Evolutionary conservation across 2,329 filamentous ascomycete species (phyloP).

Genomic region (Aspergillus fischeri): DNA sequence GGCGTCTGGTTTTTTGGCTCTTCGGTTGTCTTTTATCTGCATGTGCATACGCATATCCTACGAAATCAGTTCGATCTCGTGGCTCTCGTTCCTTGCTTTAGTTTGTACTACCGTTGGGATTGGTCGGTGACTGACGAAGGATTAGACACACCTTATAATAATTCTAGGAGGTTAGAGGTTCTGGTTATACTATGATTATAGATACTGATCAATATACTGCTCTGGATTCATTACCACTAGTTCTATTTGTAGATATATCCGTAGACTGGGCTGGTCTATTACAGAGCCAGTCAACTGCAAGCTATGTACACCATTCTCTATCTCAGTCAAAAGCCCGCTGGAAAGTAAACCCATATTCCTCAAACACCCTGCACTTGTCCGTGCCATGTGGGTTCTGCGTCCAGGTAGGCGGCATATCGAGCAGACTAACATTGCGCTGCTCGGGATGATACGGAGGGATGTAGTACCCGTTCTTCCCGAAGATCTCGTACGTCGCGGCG

Average conservation of each 20-base stretch:
- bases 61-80: background rate
- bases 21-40: background rate
- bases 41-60: background rate
- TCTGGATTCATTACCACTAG: too few relatives aligned
- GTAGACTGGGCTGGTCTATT: background rate
- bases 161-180: background rate
- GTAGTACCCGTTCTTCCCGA: constrained; percentile 8
- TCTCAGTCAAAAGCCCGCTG: constrained; percentile 14
- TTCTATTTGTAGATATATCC: background rate
- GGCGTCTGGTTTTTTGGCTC: background rate
- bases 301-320: background rate
- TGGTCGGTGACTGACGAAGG: background rate
- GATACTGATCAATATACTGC: background rate
- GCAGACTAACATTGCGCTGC: constrained; percentile 10
- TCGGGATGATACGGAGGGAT: constrained; percentile 10
- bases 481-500: constrained; percentile 11
- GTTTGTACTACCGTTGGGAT: too few relatives aligned
- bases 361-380: constrained; percentile 19
- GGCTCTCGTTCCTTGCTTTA: too few relatives aligned
- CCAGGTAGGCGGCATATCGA: constrained; percentile 12
- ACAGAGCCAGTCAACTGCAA: too few relatives aligned
- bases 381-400: constrained; percentile 10
- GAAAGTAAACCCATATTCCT: constrained; percentile 24
- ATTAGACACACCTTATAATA: background rate
- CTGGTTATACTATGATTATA: background rate